Conservation (phyloP, 129 eudicot species). For the Tagetes erecta region DNA sequence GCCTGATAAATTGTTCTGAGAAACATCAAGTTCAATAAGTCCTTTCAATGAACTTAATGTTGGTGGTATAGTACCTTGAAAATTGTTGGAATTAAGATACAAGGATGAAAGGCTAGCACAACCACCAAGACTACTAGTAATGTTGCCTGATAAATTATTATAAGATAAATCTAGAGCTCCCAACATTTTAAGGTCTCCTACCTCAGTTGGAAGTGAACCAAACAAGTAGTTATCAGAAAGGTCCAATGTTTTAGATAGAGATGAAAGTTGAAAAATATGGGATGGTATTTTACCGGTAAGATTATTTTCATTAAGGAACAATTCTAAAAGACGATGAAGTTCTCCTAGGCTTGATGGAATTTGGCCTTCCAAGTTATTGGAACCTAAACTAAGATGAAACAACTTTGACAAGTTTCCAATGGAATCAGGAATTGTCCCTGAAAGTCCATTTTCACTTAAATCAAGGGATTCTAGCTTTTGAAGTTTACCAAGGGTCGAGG, state of each 20-base stretch:
- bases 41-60: not conserved
- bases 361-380: not conserved
- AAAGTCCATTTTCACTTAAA: not conserved
- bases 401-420: slow-evolving; percentile 12
- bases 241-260: not conserved
- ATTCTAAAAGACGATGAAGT: not conserved
- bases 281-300: slow-evolving; percentile 2
- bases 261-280: slow-evolving; percentile 7
- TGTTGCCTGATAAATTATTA: slow-evolving; percentile 14
- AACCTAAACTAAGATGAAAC: not conserved
- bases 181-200: slow-evolving; percentile 10
- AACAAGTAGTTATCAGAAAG: slow-evolving; percentile 4
- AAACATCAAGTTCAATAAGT: not conserved
- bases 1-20: slow-evolving; percentile 9
- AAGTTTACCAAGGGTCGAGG: slow-evolving; percentile 11
- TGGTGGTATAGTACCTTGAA: slow-evolving; percentile 11
- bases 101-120: not conserved
- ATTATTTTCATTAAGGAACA: not conserved
- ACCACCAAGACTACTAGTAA: not conserved
- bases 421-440: not conserved
- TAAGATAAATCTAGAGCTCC: not conserved
- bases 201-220: slow-evolving; percentile 8
- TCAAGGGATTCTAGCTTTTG: not conserved
- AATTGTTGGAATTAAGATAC: not conserved
- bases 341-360: slow-evolving; percentile 18